Base-by-base conservation (phyloP, 805 yeast species). In the Ogataea saltuana region DNA sequence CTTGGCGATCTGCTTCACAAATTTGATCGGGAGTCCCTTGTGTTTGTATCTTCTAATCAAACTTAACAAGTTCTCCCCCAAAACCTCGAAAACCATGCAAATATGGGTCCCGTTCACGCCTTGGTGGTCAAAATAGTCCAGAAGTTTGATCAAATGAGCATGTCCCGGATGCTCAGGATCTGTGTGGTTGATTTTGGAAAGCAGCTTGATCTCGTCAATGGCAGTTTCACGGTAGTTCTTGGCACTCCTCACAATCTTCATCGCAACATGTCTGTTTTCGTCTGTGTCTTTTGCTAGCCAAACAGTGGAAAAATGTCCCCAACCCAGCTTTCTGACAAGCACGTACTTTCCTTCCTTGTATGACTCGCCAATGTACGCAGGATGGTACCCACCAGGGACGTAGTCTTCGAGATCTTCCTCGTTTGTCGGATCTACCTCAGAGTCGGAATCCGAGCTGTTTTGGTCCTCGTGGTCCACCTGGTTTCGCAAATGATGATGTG, bases 291-390 rank as follows among this genome's bases (percentile, higher is more conserved):
- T 75, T 4, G 97, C 98, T 21, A 87, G 70, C 97, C 97, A 90
- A 17, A 88, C 97, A 1, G 96, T 93, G 20, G 95, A 84, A 61
- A 93, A 93, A 66, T 93, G 97, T 26, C 99, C 99, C 99, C 99
- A 93, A 0, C 99, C 99, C 4, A 93, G 71, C 61, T 93, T 93
- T 48, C 98, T 78, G 22, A 87, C 90, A 37, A 93, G 66, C 1
- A 82, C 73, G 62, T 93, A 93, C 46, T 86, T 78, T 7, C 53
- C 56, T 43, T 85, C 72, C 55, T 88, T 85, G 64, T 84, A 91
- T 17, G 67, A 66, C 61, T 95, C 99, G 5, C 98, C 98, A 38
- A 88, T 80, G 51, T 67, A 80, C 10, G 95, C 93, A 0, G 99
- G 97, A 60, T 93, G 99, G 63, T 93, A 93, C 0, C 99, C 99